phyloP scores from a whole-genome alignment of 2,329 filamentous ascomycete genomes.

The Diaporthe humulicola region DNA sequence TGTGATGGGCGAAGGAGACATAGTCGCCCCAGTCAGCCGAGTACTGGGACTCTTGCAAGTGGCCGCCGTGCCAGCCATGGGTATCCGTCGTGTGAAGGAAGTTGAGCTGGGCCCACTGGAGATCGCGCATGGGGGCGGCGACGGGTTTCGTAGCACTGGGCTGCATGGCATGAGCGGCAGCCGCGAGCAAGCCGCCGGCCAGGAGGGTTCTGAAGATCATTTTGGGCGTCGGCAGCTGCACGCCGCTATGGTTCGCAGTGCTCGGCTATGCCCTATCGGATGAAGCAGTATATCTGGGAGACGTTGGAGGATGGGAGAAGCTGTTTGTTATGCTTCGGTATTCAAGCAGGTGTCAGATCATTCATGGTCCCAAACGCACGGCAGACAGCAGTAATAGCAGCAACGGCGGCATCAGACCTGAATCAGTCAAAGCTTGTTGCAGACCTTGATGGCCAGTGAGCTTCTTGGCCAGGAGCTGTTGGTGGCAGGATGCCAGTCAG shows the following conservation, averaged over 20 bases:
- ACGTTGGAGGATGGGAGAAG: not conserved
- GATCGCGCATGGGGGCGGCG: conserved; percentile 83
- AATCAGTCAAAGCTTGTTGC: conserved; percentile 15
- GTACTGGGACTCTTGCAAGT: conserved; percentile 94
- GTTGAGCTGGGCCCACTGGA: conserved; percentile 95
- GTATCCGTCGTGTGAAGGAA: conserved; percentile 97
- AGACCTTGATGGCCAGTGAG: conserved; percentile 6
- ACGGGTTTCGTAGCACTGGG: conserved; percentile 84
- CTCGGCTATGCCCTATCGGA: not conserved
- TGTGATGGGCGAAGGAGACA: conserved; percentile 88
- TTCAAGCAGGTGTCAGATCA: conserved; percentile 16
- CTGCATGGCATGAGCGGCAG: conserved; percentile 69
- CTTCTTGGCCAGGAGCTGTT: not conserved
- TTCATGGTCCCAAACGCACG: not conserved
- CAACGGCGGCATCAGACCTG: not conserved
- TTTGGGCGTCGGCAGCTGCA: conserved; percentile 37
- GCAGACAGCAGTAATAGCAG: not conserved
- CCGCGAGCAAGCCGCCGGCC: conserved; percentile 54
- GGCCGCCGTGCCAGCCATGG: conserved; percentile 95
- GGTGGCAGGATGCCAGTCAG: conserved; percentile 13
- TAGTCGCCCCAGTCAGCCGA: conserved; percentile 99
- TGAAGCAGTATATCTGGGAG: not conserved
- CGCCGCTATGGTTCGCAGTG: not conserved
- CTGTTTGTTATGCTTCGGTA: conserved; percentile 9
- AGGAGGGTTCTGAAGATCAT: conserved; percentile 51